Evolutionary conservation across 495 filamentous ascomycete genomes (phyloP), one percentile per base, ranked within the genome.

Genomic region (Halenospora varia): DNA sequence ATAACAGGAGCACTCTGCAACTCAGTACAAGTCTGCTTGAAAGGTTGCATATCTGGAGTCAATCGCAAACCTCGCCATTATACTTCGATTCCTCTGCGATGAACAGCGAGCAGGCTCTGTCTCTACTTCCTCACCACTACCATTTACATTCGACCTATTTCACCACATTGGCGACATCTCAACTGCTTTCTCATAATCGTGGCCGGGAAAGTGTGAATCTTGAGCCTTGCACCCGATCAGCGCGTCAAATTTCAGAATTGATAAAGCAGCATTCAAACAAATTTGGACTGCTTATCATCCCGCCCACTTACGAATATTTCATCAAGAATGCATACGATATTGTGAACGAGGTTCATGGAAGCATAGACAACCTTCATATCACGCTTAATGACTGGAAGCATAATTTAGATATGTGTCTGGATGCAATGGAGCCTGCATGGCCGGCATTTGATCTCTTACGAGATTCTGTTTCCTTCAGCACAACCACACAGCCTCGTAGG

Each of bases 41-140:
- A 24, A 61, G 48, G 50, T 51, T 62, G 4, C 59, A 58, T 48
- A 44, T 50, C 40, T 66, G 60, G 60, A 56, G 58, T 63, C n/a
- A 66, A 68, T 29, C 53, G 59, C 15, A 75, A 71, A 55, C 68
- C 67, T n/a, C 74, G 72, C 51, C 75, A 74, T 53, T 53, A 73
- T 51, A 70, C 76, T 19, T 56, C 72, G 45, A 74, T 73, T 50
- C 65, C 72, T 15, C 71, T 69, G 52, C 71, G 66, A 55, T 73
- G 73, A 71, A 74, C 53, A 71, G 69, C n/a, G 74, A 77, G 42
- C 69, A 72, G 11, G 68, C 70, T 39, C 72, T 73, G 2, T 65
- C 75, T 17, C 52, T 79, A 47, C 67, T 81, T 40, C 78, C 76
- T 4, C 78, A 81, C 51, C 77, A 81, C 53, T 78, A 64, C 48